A percentile compares a stretch with the other conserved stretches of the same genome.
Conservation (phyloP, 2,329 filamentous ascomycete genomes). For the Aspergillus texensis region DNA sequence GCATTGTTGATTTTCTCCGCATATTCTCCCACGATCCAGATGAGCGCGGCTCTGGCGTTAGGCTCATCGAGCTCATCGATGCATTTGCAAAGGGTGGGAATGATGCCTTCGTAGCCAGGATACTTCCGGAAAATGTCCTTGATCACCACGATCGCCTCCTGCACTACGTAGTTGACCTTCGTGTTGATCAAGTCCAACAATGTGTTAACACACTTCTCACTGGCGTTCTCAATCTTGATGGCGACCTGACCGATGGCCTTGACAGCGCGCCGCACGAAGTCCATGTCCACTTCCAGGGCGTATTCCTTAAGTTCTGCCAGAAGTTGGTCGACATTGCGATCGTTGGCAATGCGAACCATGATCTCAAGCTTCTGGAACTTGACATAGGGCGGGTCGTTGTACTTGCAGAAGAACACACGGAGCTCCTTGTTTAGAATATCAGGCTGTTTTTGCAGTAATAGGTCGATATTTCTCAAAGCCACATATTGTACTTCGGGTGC, state of each 20-base stretch:
- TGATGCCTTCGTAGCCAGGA: constrained; percentile 96
- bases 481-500: constrained; percentile 98
- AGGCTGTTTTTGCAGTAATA: constrained; percentile 91
- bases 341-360: constrained; percentile 98
- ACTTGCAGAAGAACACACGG: constrained; percentile 99
- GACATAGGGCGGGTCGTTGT: constrained; percentile 96
- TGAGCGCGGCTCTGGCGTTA: constrained; percentile 83
- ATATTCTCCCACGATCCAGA: constrained; percentile 99
- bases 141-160: constrained; percentile 98
- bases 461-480: constrained; percentile 91
- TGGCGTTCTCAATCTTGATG: constrained; percentile 95
- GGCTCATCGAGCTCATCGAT: constrained; percentile 97
- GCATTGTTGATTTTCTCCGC: constrained; percentile 99
- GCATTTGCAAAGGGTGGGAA: constrained; percentile 91
- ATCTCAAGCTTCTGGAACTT: constrained; percentile 98
- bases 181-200: constrained; percentile 92
- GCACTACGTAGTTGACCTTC: constrained; percentile 98
- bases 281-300: constrained; percentile 97
- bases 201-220: constrained; percentile 93
- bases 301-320: constrained; percentile 96
- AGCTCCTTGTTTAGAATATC: constrained; percentile 97
- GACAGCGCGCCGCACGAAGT: constrained; percentile 91
- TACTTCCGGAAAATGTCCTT: constrained; percentile 99
- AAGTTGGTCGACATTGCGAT: constrained; percentile 92
- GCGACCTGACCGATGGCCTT: constrained; percentile 97